These are phyloP conservation scores for Amphicarpaea edgeworthii DNA, from an alignment of 306 rosid genomes.

Conservation along the genomic window DNA sequence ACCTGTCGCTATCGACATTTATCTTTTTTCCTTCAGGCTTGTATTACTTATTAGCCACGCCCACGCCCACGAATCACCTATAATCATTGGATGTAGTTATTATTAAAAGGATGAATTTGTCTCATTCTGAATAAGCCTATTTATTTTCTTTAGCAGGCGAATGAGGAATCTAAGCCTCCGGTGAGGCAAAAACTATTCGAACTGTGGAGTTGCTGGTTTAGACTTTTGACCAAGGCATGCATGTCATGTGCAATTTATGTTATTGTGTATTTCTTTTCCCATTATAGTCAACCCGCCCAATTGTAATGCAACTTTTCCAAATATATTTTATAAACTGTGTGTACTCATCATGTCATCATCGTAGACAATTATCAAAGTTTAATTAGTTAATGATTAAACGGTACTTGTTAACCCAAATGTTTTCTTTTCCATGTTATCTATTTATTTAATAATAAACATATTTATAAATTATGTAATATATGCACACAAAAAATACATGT, in stretches of 20 bases:
- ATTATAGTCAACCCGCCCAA: not conserved
- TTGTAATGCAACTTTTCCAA: too few species aligned
- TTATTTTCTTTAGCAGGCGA: slow-evolving; percentile 52
- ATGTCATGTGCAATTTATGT: slow-evolving; percentile 35
- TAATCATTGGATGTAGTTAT: slow-evolving; percentile 48
- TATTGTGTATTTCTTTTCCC: slow-evolving; percentile 28
- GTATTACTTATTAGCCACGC: too few species aligned
- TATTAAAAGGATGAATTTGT: slow-evolving; percentile 13
- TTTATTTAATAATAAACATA: too few species aligned
- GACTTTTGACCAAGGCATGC: too few species aligned
- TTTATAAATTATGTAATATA: too few species aligned
- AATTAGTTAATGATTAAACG: not conserved
- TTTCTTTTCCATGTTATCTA: too few species aligned
- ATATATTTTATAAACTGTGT: too few species aligned
- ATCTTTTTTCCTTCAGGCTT: not conserved
- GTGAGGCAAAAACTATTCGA: slow-evolving; percentile 36
- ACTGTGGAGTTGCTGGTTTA: slow-evolving; percentile 8
- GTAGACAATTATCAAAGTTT: not conserved
- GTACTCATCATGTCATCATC: too few species aligned
- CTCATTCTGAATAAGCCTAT: not conserved
- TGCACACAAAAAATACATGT: too few species aligned
- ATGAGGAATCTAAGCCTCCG: slow-evolving; percentile 67
- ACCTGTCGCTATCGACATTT: too few species aligned
- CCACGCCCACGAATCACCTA: slow-evolving; percentile 8
- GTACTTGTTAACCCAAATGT: too few species aligned